Percentiles rank a stretch among this genome's conserved stretches.
phyloP scores from a whole-genome alignment of 176 grass and related monocot species.

The Aegilops bicornis region DNA sequence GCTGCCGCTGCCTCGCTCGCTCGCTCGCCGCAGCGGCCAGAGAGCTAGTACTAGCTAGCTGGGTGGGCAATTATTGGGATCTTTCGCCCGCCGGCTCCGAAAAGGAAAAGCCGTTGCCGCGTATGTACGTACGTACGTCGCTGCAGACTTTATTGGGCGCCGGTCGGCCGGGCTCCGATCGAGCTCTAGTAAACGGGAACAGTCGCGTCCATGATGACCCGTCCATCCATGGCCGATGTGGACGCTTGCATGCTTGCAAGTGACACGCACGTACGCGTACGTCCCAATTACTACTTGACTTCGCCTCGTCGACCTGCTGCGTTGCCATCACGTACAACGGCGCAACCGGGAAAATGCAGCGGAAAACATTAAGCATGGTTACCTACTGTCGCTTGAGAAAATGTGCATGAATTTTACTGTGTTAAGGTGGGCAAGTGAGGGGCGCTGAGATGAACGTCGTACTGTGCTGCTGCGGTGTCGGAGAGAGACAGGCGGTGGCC shows the following conservation, averaged over 20 bases:
- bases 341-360: background rate
- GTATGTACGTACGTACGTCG: background rate
- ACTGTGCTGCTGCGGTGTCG: background rate
- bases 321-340: too few relatives aligned
- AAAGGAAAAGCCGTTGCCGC: background rate
- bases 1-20: too few relatives aligned
- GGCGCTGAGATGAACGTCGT: background rate
- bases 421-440: background rate
- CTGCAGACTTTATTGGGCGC: background rate
- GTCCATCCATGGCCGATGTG: background rate
- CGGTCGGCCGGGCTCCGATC: background rate
- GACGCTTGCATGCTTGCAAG: background rate
- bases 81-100: constrained; percentile 11
- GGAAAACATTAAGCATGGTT: background rate
- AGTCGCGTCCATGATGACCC: background rate
- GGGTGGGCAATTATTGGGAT: constrained; percentile 6
- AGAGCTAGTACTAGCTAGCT: too few relatives aligned
- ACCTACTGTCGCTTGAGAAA: too few relatives aligned
- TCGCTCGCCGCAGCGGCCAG: too few relatives aligned
- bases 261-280: background rate
- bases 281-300: background rate
- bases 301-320: background rate
- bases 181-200: background rate
- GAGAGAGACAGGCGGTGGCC: too few relatives aligned
- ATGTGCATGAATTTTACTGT: too few relatives aligned